Base-by-base conservation (phyloP, 2,329 filamentous ascomycete species). In the Beauveria varroae region DNA sequence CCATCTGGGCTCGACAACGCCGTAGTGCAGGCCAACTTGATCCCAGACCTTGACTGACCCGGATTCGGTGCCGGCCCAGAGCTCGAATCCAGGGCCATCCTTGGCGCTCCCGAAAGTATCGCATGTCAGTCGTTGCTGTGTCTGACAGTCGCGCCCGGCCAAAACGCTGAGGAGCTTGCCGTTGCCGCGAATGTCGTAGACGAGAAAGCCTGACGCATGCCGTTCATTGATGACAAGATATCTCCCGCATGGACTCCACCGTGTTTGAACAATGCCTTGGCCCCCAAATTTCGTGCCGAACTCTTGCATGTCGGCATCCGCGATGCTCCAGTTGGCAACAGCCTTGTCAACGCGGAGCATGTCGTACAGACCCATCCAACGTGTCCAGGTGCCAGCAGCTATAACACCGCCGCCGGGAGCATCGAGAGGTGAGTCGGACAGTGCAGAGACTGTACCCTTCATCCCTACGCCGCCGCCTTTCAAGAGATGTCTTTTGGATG, bases 211-310 rank as follows among this genome's bases (percentile, higher is more conserved):
- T 6, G 67, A 70, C 0, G 83, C 78, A 65, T 79, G 79, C 5
- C 86, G 78, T 74, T 88, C 86, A 65, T 82, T 84, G 52, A 87
- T 74, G n/a, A 84, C 72, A 22, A 88, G 74, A 67, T 88, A 88
- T 44, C 83, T 76, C 7, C 85, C 86, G 64, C 85, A 87, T 0
- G 80, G 79, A 64, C 84, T 87, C 86, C 86, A 88, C 5, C 77
- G 65, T 0, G 81, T 79, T 71, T 88, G 84, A 14, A 79, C 73
- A 24, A 88, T 84, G 59, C 88, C 89, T 63, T 83, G 80, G 37
- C 89, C 86, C 12, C 80, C 79, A 64, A 86, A 75, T 18, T 70
- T 73, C 30, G 74, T 72, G 2, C 55, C 58, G 26, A 69, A 71
- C 14, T 67, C 67, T 0, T 65, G 65, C 63, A 79, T 73, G 66